These are phyloP conservation scores for Thraustochytrium sp. DNA, from an alignment of 352 stramenopile genomes.

Conservation along the genomic window DNA sequence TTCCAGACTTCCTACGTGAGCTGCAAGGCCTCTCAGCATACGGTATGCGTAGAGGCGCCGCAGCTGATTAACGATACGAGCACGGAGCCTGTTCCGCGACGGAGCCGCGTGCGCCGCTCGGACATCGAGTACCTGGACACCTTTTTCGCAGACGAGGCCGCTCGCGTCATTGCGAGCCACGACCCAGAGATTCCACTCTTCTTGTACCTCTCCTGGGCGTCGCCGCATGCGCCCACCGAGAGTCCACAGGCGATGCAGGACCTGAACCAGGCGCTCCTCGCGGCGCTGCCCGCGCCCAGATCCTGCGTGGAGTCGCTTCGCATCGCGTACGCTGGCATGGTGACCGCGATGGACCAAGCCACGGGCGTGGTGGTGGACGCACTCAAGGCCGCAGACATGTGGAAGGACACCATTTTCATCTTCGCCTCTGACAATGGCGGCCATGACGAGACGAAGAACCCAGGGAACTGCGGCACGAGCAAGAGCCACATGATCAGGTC, in stretches of 20 bases:
- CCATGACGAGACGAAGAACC: background rate
- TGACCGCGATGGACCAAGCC: background rate
- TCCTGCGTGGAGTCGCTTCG: background rate
- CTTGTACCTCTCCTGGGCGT: background rate
- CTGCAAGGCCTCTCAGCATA: background rate
- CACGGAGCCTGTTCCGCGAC: background rate
- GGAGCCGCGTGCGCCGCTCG: background rate
- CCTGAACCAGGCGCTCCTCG: background rate
- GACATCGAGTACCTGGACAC: background rate
- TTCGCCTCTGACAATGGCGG: constrained; percentile 34
- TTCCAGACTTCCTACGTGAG: background rate
- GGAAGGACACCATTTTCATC: constrained; percentile 35
- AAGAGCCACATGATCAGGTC: background rate
- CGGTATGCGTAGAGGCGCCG: background rate
- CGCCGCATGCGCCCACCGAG: background rate
- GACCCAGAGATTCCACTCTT: background rate
- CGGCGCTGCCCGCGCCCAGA: background rate
- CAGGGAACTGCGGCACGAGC: background rate
- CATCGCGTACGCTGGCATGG: constrained; percentile 8
- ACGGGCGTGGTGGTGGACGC: background rate
- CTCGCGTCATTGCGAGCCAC: background rate
- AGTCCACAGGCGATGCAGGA: background rate
- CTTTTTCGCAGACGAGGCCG: background rate
- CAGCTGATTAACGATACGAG: background rate
- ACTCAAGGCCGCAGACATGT: background rate